Base-by-base conservation (phyloP, 495 filamentous ascomycete species). In the Tuber aestivum region DNA sequence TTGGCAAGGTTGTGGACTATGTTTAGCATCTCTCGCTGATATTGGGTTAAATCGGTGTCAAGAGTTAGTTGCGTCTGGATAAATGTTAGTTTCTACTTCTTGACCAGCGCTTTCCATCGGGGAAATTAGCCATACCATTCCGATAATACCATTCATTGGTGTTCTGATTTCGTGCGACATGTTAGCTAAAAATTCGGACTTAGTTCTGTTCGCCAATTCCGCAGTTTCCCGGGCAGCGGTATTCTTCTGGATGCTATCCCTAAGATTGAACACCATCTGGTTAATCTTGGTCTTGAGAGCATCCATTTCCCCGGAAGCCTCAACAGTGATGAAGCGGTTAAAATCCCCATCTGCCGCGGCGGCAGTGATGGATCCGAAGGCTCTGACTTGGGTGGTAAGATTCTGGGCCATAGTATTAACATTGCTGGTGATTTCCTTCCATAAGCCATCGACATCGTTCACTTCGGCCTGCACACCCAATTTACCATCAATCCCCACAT, bases 401-500 rank as follows among this genome's bases (percentile, higher is more conserved):
- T 99, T 99, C 82, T 95, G 94, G 40, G 95, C 95, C 95, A 99
- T 99, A 18, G 94, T 98, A 83, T 99, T 99, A 81, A 99, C 95
- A 82, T 98, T 91, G 72, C 94, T 95, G 0, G 95, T 98, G 83
- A 99, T 99, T 83, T 99, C 95, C 83, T 97, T 97, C 95, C 95
- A 99, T 50, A 94, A 90, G 72, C 95, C 95, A 76, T 93, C 93
- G 75, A 98, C 92, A 76, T 94, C 94, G 72, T 94, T 92, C 40
- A 97, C 93, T 81, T 97, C 95, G 75, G 95, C 95, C 83, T 99
- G 96, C 71, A 95, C 95, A 82, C 95, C 95, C 93, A 99, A 97
- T 85, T 97, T 99, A 50, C 95, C 95, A 80, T 98, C 95, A 56
- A 99, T 96, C 75, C 95, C 95, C 77, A 99, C 95, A 83, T 98